Evolutionary conservation across 352 stramenopile genomes (phyloP), one percentile per base, ranked within the genome.

Genomic region (Aphanomyces astaci): DNA sequence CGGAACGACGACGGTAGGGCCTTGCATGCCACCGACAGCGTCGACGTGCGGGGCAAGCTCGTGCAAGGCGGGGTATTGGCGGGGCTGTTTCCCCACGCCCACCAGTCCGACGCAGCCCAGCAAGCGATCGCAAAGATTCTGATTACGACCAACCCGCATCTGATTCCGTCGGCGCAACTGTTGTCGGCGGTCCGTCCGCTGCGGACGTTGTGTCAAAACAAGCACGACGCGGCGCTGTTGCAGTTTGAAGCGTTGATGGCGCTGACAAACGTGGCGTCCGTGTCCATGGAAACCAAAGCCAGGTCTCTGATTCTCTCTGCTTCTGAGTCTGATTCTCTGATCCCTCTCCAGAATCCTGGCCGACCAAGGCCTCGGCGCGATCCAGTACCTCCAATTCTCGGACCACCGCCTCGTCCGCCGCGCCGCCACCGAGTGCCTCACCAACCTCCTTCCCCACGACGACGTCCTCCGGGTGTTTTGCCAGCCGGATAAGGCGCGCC

Each of bases 361-460:
- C 0, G 49, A 68, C 62, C 49, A 94, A 33, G 84, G 80, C 0
- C 67, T 94, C 1, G 86, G 78, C 15, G 92, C 86, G 39, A 68
- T 94, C 15, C 82, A 92, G 66, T 94, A 93, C 57, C 66, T 94
- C 32, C 97, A 98, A 86, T 99, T 99, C 77, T 98, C 89, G 2
- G 95, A 99, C 64, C 94, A 99, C 64, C 87, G 97, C 43, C 86
- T 99, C 65, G 95, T 99, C 63, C 89, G 96, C 64, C 86, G 94
- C 60, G 96, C 97, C 10, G 94, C 96, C 9, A 99, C 96, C 3
- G 96, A 99, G 76, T 84, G 93, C 3, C 79, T 99, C 36, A 96
- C 88, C 73, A 99, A 99, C 72, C 76, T 99, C 64, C 74, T 99
- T 28, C 90, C 90, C 11, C 90, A 98, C 74, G 80, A 95, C 31